Evolutionary conservation across 257 asterid species (phyloP), one percentile per base, ranked within the genome.

Genomic region (Mentha longifolia): DNA sequence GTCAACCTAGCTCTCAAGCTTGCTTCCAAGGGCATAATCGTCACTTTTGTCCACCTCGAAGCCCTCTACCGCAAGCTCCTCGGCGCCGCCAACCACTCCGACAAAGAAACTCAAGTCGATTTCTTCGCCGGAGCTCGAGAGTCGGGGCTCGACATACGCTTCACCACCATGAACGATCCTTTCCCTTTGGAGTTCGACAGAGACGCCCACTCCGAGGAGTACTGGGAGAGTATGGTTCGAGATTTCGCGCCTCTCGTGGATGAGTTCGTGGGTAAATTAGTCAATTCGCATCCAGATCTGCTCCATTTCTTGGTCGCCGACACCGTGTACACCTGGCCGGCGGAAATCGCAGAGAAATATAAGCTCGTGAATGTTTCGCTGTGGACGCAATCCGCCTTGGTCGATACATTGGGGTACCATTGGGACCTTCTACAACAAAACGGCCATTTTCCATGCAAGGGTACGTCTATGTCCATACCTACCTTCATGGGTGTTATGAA

Each of bases 1-100:
- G 80, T 80, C 0, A 64, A 52, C 17, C 83, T 89, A 11, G 89
- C 92, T 15, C 75, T 84, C n/a, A 87, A 87, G 60, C 83, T 87
- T 4, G 96, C 96, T 13, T 84, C 92, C 1, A 75, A 80, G 6
- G 95, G 89, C 43, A 65, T 86, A 56, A 55, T 82, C 42, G 31
- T 89, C 71, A 87, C 96, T 5, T 85, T 85, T 30, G 82, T 80
- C 9, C 82, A 85, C 33, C 79, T 89, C 1, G 86, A 89, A 39
- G 66, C 63, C 15, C 62, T 83, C 31, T 84, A 89, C 64, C 76
- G 74, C 39, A 85, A 71, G 66, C 67, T 87, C 50, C 67, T 87
- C n/a, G 1, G 25, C 50, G 76, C 88, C 6, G 63, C 84, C 45
- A 84, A 65, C 50, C 41, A 15, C 45, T 6, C 0, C 42, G 10